Evolutionary conservation across 108 stramenopile genomes (phyloP), one percentile per base, ranked within the genome.

Genomic region (Cyclostephanos tholiformis): DNA sequence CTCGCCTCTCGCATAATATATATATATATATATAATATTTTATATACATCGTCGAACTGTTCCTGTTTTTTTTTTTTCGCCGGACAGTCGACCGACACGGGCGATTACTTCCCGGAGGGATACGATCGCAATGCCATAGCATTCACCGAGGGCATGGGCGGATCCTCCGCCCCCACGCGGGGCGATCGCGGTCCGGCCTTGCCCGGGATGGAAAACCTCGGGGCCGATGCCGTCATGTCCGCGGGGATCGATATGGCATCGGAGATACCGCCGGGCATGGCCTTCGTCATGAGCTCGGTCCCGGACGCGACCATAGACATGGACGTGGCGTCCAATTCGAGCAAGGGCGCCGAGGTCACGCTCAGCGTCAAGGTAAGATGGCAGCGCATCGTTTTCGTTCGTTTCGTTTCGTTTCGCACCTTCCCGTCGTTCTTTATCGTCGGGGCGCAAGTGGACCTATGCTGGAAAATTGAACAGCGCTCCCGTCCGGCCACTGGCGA

Each of bases 21-120:
- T n/a, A n/a, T n/a, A n/a, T n/a, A n/a, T n/a, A n/a, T n/a, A n/a
- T n/a, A n/a, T n/a, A n/a, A n/a, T n/a, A n/a, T n/a, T n/a, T n/a
- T n/a, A n/a, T n/a, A n/a, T n/a, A n/a, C n/a, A n/a, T n/a, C n/a
- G n/a, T n/a, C 19, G 3, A 50, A 50, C 36, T 51, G 20, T 51
- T 4, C 10, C 10, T 51, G 50, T 9, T 51, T 9, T 25, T 4
- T 57, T 2, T 22, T 26, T 25, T 25, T 9, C 56, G 3, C 4
- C 17, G 12, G 11, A 49, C 75, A 85, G 80, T 82, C 86, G 8
- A 90, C 89, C 2, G 92, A 93, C 71, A 88, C 87, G 17, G 89
- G 89, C 20, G 92, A 93, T 68, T 93, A 84, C 81, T 91, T 86
- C 68, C 93, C 93, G 3, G 93, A 94, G 66, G 90, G 88, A 60